phyloP scores from a whole-genome alignment of 352 stramenopile genomes.

The Pythium graminicola region DNA sequence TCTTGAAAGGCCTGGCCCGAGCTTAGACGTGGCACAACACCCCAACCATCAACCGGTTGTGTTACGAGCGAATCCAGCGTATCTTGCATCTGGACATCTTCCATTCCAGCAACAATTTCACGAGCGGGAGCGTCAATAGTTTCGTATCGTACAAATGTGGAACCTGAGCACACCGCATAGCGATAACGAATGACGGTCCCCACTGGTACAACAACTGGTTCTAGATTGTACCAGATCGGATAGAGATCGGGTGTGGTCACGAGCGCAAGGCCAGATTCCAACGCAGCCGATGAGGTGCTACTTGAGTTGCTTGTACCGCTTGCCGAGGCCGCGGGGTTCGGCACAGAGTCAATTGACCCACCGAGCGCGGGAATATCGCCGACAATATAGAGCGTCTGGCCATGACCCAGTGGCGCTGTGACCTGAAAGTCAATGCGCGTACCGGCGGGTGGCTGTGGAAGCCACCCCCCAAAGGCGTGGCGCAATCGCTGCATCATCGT shows the following conservation, averaged over 20 bases:
- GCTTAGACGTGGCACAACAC: slow-evolving; percentile 69
- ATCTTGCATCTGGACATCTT: slow-evolving; percentile 69
- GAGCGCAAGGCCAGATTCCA: slow-evolving; percentile 54
- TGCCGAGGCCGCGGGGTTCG: slow-evolving; percentile 27
- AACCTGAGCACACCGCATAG: slow-evolving; percentile 79
- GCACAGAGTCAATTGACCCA: slow-evolving; percentile 47
- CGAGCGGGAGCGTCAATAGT: slow-evolving; percentile 32
- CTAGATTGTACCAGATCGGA: slow-evolving; percentile 87
- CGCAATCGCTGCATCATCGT: slow-evolving; percentile 78
- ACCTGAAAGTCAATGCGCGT: slow-evolving; percentile 82
- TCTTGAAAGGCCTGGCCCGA: slow-evolving; percentile 81
- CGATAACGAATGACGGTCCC: slow-evolving; percentile 69
- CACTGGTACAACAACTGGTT: slow-evolving; percentile 61
- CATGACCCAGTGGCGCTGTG: slow-evolving; percentile 61
- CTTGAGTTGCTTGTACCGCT: slow-evolving; percentile 11
- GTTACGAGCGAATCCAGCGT: slow-evolving; percentile 46
- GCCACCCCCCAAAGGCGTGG: slow-evolving; percentile 68
- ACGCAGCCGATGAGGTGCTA: slow-evolving; percentile 22
- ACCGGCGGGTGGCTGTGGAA: slow-evolving; percentile 45
- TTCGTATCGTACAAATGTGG: slow-evolving; percentile 74
- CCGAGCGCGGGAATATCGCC: slow-evolving; percentile 64
- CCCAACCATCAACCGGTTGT: slow-evolving; percentile 29
- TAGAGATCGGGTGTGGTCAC: slow-evolving; percentile 84
- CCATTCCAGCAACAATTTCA: slow-evolving; percentile 48
- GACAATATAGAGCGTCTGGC: slow-evolving; percentile 77